These are phyloP conservation scores for Penicillium aurantiogriseum DNA, from an alignment of 2,329 filamentous ascomycete genomes.

Conservation along the genomic window DNA sequence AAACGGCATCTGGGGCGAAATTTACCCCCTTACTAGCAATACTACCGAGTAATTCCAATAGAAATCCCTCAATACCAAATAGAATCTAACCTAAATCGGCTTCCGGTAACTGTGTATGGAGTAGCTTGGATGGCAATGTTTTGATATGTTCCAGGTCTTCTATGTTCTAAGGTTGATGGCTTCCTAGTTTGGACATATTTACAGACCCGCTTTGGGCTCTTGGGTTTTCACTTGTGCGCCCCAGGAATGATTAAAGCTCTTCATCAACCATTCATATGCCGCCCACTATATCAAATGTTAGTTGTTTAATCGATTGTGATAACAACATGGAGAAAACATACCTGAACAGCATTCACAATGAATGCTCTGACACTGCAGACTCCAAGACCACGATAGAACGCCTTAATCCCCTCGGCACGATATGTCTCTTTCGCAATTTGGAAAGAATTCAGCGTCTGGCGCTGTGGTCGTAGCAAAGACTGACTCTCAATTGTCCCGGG, in stretches of 20 bases:
- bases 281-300: slow-evolving; percentile 64
- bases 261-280: slow-evolving; percentile 86
- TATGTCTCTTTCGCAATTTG: slow-evolving; percentile 68
- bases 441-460: slow-evolving; percentile 52
- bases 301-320: slow-evolving; percentile 7
- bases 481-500: slow-evolving; percentile 24
- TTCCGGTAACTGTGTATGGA: slow-evolving; percentile 17
- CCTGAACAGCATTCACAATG: slow-evolving; percentile 83
- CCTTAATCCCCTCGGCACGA: slow-evolving; percentile 56
- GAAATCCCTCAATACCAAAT: slow-evolving; percentile 30
- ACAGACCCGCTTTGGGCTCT: not conserved
- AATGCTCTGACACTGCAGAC: slow-evolving; percentile 86
- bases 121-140: slow-evolving; percentile 7
- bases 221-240: slow-evolving; percentile 5
- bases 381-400: slow-evolving; percentile 72
- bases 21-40: slow-evolving; percentile 32
- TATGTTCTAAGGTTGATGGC: not conserved
- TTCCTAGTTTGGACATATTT: not conserved
- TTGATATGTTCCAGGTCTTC: not conserved
- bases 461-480: slow-evolving; percentile 19
- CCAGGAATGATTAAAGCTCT: slow-evolving; percentile 30
- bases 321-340: slow-evolving; percentile 27
- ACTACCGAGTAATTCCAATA: slow-evolving; percentile 26
- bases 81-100: slow-evolving; percentile 24
- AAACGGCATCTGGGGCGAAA: slow-evolving; percentile 25